Base-by-base conservation (phyloP, 257 asterid species). In the Penstemon barbatus region DNA sequence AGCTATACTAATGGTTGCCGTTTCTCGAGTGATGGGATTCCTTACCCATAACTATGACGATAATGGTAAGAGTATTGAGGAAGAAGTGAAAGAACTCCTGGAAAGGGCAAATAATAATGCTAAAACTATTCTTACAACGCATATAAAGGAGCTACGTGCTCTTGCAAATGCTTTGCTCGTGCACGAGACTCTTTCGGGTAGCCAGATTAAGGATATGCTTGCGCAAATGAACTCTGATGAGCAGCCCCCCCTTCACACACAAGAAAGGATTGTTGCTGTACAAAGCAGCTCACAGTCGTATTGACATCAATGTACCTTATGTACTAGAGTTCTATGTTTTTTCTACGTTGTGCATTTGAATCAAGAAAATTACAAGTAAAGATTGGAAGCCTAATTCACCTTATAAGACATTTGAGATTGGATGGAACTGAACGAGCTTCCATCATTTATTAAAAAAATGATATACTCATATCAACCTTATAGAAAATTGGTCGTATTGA, bases 101-200 rank as follows among this genome's bases (percentile, higher is more conserved):
- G 94, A 70, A 41, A 74, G 62, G 62, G 94, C 96, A 4, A 84
- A 86, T 68, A 74, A 72, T 71, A 89, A 86, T 8, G 96, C 91
- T 0, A 86, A 83, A 54, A 75, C 61, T n/a, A 86, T 89, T 46
- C 84, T 89, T 10, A 74, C 81, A 7, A 75, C 78, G 5, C 82
- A 83, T 59, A 77, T 57, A 54, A 80, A 78, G 68, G 91, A 89
- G 82, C 88, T 83, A 9, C 87, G 86, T 40, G 83, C 85, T 7
- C 96, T 89, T 6, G 94, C 96, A 12, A 80, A 75, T 68, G 91
- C 91, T 40, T 70, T 89, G 75, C 89, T 89, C 6, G 89, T 86
- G 75, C 83, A 81, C 0, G 96, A 89, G 78, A 89, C 94, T 0
- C 83, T 86, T 5, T 73, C 91, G 0, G 96, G 94, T 57, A 78